phyloP scores from a whole-genome alignment of 176 grass and related monocot species.

The Leersia perrieri region DNA sequence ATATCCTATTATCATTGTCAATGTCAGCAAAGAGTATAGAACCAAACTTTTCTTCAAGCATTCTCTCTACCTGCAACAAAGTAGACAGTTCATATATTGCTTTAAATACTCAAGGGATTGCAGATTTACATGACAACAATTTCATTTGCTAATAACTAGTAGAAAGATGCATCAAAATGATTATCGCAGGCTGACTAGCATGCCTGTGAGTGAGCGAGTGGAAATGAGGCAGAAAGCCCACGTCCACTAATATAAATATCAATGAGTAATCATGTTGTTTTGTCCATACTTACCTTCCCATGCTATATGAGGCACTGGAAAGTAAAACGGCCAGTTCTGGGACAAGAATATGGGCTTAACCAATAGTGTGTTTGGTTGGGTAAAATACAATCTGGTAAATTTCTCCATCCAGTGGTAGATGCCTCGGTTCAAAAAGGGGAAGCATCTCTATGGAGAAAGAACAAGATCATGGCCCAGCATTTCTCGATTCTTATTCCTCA shows the following conservation, averaged over 20 bases:
- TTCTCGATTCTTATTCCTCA: neutral
- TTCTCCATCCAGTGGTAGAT: neutral
- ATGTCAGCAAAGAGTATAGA: constrained; percentile 69
- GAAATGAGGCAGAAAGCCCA: neutral
- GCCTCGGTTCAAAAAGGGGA: neutral
- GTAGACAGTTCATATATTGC: neutral
- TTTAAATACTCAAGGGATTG: constrained; percentile 5
- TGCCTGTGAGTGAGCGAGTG: neutral
- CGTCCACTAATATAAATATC: neutral
- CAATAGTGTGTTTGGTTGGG: neutral
- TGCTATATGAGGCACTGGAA: neutral
- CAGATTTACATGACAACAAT: neutral
- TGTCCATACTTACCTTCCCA: neutral
- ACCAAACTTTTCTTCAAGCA: constrained; percentile 86
- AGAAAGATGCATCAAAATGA: neutral
- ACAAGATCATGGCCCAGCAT: neutral
- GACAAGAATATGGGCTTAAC: neutral
- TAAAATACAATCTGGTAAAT: neutral
- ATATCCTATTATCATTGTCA: constrained; percentile 54
- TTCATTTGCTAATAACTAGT: neutral
- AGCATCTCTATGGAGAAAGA: neutral
- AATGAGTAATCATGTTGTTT: neutral
- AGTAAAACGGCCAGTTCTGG: neutral
- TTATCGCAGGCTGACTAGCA: neutral
- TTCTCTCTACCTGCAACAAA: constrained; percentile 79